Conservation (phyloP, 805 yeast species). For the Yarrowia sp. region DNA sequence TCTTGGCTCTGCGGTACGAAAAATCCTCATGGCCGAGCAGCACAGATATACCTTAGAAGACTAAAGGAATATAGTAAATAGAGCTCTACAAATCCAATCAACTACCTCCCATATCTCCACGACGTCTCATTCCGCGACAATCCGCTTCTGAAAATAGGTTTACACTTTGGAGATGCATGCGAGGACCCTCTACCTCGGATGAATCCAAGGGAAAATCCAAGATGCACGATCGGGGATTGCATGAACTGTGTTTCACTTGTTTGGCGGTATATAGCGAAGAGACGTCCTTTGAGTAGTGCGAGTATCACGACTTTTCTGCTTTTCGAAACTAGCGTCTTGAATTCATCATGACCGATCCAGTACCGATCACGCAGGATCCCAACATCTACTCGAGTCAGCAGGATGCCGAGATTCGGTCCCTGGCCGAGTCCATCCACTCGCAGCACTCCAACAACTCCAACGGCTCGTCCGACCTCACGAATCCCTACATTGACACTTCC, state of each 20-base stretch:
- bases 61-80: not conserved
- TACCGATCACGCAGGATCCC: conserved; percentile 33
- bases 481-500: conserved; percentile 45
- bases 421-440: conserved; percentile 34
- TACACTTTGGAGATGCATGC: not conserved
- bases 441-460: conserved; percentile 21
- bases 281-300: no score
- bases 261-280: conserved; percentile 4
- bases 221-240: conserved; percentile 12
- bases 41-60: rapidly evolving
- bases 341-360: conserved; percentile 3
- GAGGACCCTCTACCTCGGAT: conserved; percentile 14
- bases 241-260: conserved; percentile 10
- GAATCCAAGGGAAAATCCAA: not conserved
- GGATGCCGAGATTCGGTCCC: conserved; percentile 33
- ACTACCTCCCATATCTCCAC: not conserved
- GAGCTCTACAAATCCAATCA: not conserved
- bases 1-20: conserved; percentile 2
- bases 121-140: not conserved
- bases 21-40: not conserved
- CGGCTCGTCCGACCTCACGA: conserved; percentile 38
- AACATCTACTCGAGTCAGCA: conserved; percentile 25
- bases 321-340: no score
- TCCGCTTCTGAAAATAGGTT: not conserved
- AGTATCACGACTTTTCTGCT: no score